Percentiles rank a stretch among this genome's conserved stretches.
phyloP scores from a whole-genome alignment of 352 stramenopile genomes.

The Pythium brachiatum region DNA sequence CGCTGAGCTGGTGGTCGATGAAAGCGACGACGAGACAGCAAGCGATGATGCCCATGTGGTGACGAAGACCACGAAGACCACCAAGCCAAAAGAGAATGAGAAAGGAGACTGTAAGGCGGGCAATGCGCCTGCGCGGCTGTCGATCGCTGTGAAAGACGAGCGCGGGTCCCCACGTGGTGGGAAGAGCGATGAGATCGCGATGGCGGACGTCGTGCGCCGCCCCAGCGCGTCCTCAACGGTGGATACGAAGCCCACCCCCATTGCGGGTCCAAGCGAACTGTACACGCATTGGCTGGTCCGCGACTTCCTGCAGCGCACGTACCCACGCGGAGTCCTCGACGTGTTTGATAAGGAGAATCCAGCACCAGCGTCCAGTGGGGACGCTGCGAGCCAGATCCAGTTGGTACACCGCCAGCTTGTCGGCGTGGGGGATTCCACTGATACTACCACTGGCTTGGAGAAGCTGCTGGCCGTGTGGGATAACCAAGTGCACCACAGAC shows the following conservation, averaged over 20 bases:
- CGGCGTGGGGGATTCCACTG: not conserved
- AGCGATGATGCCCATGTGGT: not conserved
- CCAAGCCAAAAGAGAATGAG: not conserved
- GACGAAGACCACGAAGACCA: not conserved
- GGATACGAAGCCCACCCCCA: not conserved
- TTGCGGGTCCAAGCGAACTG: not conserved
- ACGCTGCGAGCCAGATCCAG: not conserved
- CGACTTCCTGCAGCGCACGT: slow-evolving; percentile 50
- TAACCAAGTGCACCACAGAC: not conserved
- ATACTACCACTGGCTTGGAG: slow-evolving; percentile 28
- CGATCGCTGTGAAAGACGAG: slow-evolving; percentile 10
- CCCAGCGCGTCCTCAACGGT: slow-evolving; percentile 3
- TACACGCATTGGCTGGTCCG: slow-evolving; percentile 58
- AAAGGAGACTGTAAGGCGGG: not conserved
- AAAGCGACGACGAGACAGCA: slow-evolving; percentile 21
- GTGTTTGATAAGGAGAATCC: slow-evolving; percentile 17
- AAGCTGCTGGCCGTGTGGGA: slow-evolving; percentile 37
- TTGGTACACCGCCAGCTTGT: not conserved
- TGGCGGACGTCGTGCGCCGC: slow-evolving; percentile 25
- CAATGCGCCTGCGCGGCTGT: slow-evolving; percentile 18
- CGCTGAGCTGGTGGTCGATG: slow-evolving; percentile 29
- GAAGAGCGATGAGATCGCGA: slow-evolving; percentile 34
- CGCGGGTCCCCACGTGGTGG: slow-evolving; percentile 21
- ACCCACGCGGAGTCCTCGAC: slow-evolving; percentile 29
- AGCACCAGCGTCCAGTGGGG: not conserved